Conservation (phyloP, 2,329 filamentous ascomycete genomes). For the Emmonsiellopsis sp. region DNA sequence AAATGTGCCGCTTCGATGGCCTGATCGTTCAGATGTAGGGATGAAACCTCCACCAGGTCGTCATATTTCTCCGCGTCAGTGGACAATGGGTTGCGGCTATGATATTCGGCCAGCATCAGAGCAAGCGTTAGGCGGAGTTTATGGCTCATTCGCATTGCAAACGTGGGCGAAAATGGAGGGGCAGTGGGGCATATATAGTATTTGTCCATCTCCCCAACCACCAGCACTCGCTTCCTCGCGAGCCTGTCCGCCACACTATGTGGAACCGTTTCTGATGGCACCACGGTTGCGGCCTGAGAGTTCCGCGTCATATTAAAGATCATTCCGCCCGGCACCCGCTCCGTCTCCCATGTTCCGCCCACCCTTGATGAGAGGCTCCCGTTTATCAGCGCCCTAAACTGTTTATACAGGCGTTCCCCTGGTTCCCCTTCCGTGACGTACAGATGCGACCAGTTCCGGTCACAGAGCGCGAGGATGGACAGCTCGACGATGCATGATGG, state of each 20-base stretch:
- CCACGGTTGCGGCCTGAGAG: background rate
- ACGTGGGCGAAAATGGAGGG: background rate
- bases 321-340: conserved; percentile 4
- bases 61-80: background rate
- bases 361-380: conserved; percentile 1
- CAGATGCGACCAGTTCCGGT: conserved; percentile 6
- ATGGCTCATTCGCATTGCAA: background rate
- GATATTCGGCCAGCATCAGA: background rate
- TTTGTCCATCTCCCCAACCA: background rate
- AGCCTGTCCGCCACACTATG: background rate
- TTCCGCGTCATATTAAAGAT: conserved; percentile 8
- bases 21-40: background rate
- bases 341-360: conserved; percentile 5
- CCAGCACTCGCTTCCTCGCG: background rate
- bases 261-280: background rate
- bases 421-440: conserved; percentile 6
- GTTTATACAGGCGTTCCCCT: conserved; percentile 5
- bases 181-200: background rate
- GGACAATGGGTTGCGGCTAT: background rate
- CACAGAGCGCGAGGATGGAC: conserved; percentile 4
- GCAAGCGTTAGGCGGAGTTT: background rate
- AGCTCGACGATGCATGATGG: conserved; percentile 5
- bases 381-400: conserved; percentile 6
- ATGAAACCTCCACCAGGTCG: background rate
- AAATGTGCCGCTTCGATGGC: background rate